Conservation (phyloP, 1,284 basidiomycete genomes). For the Pseudozyma flocculosa region DNA sequence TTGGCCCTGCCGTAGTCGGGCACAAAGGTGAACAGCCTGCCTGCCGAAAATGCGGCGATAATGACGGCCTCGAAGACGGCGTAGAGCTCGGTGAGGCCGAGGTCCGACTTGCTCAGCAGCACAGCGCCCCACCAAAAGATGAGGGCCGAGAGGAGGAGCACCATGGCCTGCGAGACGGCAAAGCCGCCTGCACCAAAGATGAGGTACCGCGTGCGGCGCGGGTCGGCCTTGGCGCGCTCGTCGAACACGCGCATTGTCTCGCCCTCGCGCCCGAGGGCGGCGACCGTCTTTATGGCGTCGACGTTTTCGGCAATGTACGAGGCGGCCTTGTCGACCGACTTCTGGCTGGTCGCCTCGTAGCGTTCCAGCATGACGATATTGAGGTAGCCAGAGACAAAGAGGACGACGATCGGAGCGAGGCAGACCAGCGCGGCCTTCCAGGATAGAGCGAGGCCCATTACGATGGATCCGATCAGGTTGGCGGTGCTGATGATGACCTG, state of each 20-base stretch:
- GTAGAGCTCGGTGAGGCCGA: slow-evolving; percentile 33
- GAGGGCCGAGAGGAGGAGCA: slow-evolving; percentile 55
- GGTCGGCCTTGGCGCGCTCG: slow-evolving; percentile 26
- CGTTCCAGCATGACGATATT: slow-evolving; percentile 57
- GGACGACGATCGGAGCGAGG: slow-evolving; percentile 54
- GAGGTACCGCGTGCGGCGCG: slow-evolving; percentile 42
- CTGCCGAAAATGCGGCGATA: slow-evolving; percentile 56
- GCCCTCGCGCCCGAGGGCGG: slow-evolving; percentile 59
- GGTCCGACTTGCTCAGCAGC: slow-evolving; percentile 45
- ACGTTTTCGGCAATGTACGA: slow-evolving; percentile 59
- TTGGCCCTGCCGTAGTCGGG: slow-evolving; percentile 47
- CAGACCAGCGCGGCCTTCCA: slow-evolving; percentile 58
- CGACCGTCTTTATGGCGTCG: slow-evolving; percentile 59
- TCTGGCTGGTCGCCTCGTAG: slow-evolving; percentile 51
- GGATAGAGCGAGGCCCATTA: slow-evolving; percentile 58
- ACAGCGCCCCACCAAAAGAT: slow-evolving; percentile 59
- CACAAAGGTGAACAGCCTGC: slow-evolving; percentile 46
- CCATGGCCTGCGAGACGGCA: slow-evolving; percentile 56
- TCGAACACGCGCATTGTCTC: slow-evolving; percentile 53
- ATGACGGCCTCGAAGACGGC: slow-evolving; percentile 59
- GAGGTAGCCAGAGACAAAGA: slow-evolving; percentile 45
- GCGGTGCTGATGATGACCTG: slow-evolving; percentile 55
- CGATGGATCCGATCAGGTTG: slow-evolving; percentile 58
- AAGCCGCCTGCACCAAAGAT: slow-evolving; percentile 55
- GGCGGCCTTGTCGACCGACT: slow-evolving; percentile 46